A percentile compares a stretch with the other conserved stretches of the same genome.
Evolutionary conservation across 176 grass and related monocot genomes (phyloP).

Genomic region (Microstegium vimineum): DNA sequence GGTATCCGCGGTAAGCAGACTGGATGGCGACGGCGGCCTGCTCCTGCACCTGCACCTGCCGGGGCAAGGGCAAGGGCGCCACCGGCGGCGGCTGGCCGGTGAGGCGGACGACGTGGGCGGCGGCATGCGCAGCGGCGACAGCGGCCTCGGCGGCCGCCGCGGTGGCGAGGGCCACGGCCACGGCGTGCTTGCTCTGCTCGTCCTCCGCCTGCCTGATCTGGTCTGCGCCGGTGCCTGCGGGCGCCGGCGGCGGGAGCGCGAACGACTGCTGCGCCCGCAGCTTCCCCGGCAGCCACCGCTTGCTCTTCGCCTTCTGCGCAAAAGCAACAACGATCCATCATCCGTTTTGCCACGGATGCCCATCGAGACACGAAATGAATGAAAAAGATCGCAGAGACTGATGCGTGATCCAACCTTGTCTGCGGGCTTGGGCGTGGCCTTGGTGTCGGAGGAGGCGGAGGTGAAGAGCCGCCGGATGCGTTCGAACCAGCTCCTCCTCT

Average conservation of each 20-base stretch:
- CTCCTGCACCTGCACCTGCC: not conserved
- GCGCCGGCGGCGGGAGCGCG: constrained; percentile 38
- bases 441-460: constrained; percentile 40
- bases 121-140: constrained; percentile 55
- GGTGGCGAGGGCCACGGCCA: constrained; percentile 58
- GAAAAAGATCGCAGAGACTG: not conserved
- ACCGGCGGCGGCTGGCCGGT: constrained; percentile 10
- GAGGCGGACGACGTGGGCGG: constrained; percentile 54
- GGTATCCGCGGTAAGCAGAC: constrained; percentile 58
- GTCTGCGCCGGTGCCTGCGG: not conserved
- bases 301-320: constrained; percentile 40
- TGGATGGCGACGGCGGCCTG: constrained; percentile 48
- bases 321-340: not conserved
- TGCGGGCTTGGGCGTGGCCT: no score
- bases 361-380: no score
- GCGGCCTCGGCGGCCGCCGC: constrained; percentile 60
- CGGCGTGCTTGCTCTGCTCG: constrained; percentile 56
- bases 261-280: constrained; percentile 37
- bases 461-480: constrained; percentile 53
- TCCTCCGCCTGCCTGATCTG: constrained; percentile 45
- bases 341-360: not conserved
- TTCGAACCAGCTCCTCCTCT: constrained; percentile 51
- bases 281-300: constrained; percentile 51
- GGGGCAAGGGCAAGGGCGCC: not conserved
- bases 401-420: constrained; percentile 29